phyloP scores from a whole-genome alignment of 768 basidiomycete genomes.

The Phylloporus arenicola region DNA sequence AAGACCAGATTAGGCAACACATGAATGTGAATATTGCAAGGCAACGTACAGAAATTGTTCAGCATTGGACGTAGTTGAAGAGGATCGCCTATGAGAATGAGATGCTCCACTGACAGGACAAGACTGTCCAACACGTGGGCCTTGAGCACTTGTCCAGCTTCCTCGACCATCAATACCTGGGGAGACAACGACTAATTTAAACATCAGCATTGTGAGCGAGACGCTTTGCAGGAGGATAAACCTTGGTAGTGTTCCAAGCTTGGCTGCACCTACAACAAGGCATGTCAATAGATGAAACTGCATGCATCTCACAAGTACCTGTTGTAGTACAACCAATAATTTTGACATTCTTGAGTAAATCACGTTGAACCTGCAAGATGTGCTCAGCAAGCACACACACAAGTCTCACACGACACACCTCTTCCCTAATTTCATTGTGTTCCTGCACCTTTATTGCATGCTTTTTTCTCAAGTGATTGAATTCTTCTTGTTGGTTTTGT shows the following conservation, averaged over 20 bases:
- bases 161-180: conserved; percentile 65
- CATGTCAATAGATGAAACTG: not conserved
- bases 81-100: conserved; percentile 80
- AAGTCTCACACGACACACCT: conserved; percentile 37
- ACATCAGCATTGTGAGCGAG: not conserved
- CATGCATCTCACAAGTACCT: conserved; percentile 35
- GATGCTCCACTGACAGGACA: conserved; percentile 61
- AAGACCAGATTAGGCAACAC: not conserved
- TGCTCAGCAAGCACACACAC: not conserved
- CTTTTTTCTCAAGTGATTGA: conserved; percentile 35
- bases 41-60: conserved; percentile 51
- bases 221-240: conserved; percentile 16
- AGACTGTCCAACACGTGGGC: conserved; percentile 65
- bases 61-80: conserved; percentile 66
- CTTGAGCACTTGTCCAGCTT: conserved; percentile 79
- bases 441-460: conserved; percentile 37
- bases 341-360: conserved; percentile 48
- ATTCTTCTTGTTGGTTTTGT: conserved; percentile 34
- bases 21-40: not conserved
- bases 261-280: conserved; percentile 53
- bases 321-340: conserved; percentile 77
- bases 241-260: conserved; percentile 50
- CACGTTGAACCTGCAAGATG: conserved; percentile 44
- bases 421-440: conserved; percentile 42
- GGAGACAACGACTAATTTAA: conserved; percentile 50